Base-by-base conservation (phyloP, 768 basidiomycete genomes). In the Udeniomyces megalosporus region DNA sequence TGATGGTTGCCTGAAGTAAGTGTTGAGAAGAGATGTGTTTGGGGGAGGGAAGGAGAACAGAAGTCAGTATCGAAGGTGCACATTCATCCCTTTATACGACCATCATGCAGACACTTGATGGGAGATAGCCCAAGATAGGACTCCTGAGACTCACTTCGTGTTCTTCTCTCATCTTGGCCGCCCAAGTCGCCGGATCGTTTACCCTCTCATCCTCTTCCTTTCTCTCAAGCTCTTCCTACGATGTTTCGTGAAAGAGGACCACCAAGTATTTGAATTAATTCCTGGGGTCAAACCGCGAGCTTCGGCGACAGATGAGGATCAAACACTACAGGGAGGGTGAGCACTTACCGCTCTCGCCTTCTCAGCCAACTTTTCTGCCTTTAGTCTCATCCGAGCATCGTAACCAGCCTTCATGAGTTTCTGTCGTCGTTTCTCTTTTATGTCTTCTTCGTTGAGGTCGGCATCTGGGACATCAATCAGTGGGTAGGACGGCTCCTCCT, bases 371-470 rank as follows among this genome's bases (percentile, higher is more conserved):
- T 95, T 95, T 73, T 96, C 93, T 31, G 82, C 82, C 68, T 85
- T 81, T 0, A 82, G 81, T 1, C 88, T 83, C 35, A 82, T 81
- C 24, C 95, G 84, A 0, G 92, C 89, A 62, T 97, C 93, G 72
- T 84, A 91, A 0, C 88, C 88, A 0, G 91, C 89, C 72, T 95
- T 97, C 76, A 92, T 76, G 34, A 97, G 78, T 67, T 83, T 85
- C 71, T 99, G 95, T 69, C 85, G 87, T 69, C 83, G 84, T 76
- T 97, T 99, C 74, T 99, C 95, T 71, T 88, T 96, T 38, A 96
- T 71, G 28, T 83, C 80, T 45, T 93, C 91, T 70, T 97, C 92
- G 68, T 88, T 65, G 66, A 91, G 84, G 62, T 93, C 86, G 6
- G 81, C 83, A 73, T 99, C 95, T 0, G 91, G 90, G 2, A 85